Base-by-base conservation (phyloP, 2,329 filamentous ascomycete species). In the Penicillium sp. region DNA sequence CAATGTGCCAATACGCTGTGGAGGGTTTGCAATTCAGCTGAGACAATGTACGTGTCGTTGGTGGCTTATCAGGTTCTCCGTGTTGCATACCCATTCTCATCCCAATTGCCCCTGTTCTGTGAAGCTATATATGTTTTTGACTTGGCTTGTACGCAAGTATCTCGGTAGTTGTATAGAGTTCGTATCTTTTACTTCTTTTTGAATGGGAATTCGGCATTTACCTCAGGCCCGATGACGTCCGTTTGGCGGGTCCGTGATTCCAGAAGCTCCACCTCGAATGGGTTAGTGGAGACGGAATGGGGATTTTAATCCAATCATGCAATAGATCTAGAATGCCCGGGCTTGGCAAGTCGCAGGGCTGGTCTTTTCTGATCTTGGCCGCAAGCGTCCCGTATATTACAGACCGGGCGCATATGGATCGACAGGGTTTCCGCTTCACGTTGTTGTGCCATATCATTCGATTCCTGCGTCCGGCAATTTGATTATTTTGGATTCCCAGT, bases 271-370 rank as follows among this genome's bases (percentile, higher is more conserved):
- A 52, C 50, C n/a, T 31, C 3, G 21, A 39, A 25, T 9, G n/a
- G 16, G 8, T 3, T 10, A 44, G 27, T 43, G 37, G 48, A 44
- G 11, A 16, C 14, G 16, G 6, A 43, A 52, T 19, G 26, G 35
- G 10, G 25, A 52, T 35, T 19, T 45, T 21, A 25, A 33, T 3
- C 37, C 50, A 52, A 45, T 44, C 26, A 44, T 14, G 19, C 8
- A 3, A 13, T 13, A 1, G n/a, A 45, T 33, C 29, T 50, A 8
- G 39, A 33, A 25, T 31, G 23, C 48, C 21, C 7, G 31, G 48
- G 48, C 50, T 52, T 52, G 50, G 50, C 50, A 44, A 25, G 11
- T 50, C 48, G 14, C 48, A 50, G 48, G 48, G 48, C 48, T 50
- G 16, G 14, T 29, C 39, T 13, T 26, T 14, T 35, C 31, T 19